phyloP scores from a whole-genome alignment of 495 filamentous ascomycete species.

The Penicillium salamii region DNA sequence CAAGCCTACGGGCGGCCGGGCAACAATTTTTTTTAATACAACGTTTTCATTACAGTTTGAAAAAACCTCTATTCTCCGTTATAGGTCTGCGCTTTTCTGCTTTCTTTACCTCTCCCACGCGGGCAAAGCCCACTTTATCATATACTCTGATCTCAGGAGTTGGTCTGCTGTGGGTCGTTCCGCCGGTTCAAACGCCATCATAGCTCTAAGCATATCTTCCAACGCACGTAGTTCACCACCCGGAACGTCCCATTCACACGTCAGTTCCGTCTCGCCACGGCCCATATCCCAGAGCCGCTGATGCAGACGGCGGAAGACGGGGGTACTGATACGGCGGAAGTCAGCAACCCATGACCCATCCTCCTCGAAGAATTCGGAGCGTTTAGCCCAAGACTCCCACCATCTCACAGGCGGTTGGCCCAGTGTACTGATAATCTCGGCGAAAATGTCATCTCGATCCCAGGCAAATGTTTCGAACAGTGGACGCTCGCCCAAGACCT shows the following conservation, averaged over 20 bases:
- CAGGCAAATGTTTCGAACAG: conserved; percentile 29
- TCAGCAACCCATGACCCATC: conserved; percentile 24
- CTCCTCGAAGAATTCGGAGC: conserved; percentile 20
- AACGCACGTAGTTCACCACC: conserved; percentile 27
- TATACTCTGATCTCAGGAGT: conserved; percentile 20
- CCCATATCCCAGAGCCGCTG: conserved; percentile 32
- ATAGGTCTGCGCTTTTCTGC: no score
- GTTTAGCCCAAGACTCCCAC: conserved; percentile 26
- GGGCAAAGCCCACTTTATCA: conserved; percentile 23
- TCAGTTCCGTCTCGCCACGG: conserved; percentile 24
- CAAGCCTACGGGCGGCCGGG: no score
- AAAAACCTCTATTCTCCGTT: no score
- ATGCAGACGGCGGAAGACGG: conserved; percentile 19
- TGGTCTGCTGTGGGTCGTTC: conserved; percentile 30
- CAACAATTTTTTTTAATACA: no score
- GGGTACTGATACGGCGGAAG: conserved; percentile 21
- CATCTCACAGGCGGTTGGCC: conserved; percentile 22
- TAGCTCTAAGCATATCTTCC: conserved; percentile 31
- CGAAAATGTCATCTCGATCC: conserved; percentile 27
- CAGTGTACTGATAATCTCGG: conserved; percentile 26
- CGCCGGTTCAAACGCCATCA: conserved; percentile 35
- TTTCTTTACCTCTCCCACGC: conserved; percentile 17
- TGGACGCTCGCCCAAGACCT: conserved; percentile 26
- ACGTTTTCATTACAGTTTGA: no score
- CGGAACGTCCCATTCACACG: conserved; percentile 28